Conservation (phyloP, 371 early-diverging fungal genomes). For the Smittium culicis region DNA sequence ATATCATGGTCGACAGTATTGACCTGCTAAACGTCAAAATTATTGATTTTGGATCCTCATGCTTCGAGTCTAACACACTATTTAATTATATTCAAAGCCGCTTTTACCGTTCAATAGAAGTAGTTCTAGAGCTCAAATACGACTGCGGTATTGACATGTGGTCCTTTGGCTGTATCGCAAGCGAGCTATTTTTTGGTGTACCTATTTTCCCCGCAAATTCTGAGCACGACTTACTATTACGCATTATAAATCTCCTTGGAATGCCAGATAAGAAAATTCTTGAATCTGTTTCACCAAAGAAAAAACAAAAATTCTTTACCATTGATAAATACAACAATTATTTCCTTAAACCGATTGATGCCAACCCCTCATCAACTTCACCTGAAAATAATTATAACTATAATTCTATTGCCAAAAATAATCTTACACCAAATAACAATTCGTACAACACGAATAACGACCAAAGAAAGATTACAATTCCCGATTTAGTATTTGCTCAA, state of each 20-base stretch:
- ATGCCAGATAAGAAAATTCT: constrained; percentile 61
- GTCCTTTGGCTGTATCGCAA: constrained; percentile 97
- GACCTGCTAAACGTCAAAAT: constrained; percentile 73
- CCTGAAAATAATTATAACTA: background rate
- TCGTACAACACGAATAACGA: background rate
- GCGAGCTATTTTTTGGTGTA: constrained; percentile 82
- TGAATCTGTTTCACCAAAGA: constrained; percentile 53
- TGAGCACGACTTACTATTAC: constrained; percentile 84
- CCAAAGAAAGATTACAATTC: background rate
- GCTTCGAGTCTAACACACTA: constrained; percentile 69
- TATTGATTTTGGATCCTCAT: constrained; percentile 96
- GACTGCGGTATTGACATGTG: constrained; percentile 96
- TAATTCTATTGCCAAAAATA: too few species aligned
- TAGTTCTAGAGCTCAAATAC: constrained; percentile 81
- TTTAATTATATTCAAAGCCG: constrained; percentile 96
- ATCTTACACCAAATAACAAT: background rate
- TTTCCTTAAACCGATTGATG: background rate
- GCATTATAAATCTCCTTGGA: constrained; percentile 87
- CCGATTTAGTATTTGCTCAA: background rate
- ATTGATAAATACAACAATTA: background rate
- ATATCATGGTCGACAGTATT: constrained; percentile 58
- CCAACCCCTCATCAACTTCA: background rate
- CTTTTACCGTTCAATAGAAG: constrained; percentile 96
- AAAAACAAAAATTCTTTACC: constrained; percentile 1
- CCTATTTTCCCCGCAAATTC: constrained; percentile 95